Percentiles rank a stretch among this genome's conserved stretches.
Evolutionary conservation across 2,329 filamentous ascomycete genomes (phyloP).

Genomic region (Xylaria sp.): DNA sequence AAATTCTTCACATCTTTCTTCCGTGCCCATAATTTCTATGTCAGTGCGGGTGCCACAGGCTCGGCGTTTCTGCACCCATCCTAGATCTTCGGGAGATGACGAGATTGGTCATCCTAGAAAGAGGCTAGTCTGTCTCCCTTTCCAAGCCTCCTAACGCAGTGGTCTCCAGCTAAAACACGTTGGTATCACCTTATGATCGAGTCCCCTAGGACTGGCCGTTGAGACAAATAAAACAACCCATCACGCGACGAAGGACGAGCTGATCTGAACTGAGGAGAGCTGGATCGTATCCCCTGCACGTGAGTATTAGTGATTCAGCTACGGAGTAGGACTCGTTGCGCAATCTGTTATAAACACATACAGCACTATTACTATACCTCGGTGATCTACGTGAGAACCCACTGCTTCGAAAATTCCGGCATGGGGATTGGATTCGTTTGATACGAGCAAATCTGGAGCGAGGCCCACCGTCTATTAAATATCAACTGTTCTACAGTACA

Average conservation of each 20-base stretch:
- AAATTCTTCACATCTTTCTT: conserved; percentile 13
- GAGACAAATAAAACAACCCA: conserved; percentile 15
- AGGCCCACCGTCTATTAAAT: conserved; percentile 37
- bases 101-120: conserved; percentile 42
- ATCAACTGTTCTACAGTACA: background rate
- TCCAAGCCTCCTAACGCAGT: conserved; percentile 12
- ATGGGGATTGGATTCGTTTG: conserved; percentile 44
- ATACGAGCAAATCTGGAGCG: conserved; percentile 36
- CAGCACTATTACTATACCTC: background rate
- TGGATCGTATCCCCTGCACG: conserved; percentile 33
- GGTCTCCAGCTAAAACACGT: background rate
- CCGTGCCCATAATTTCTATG: conserved; percentile 36
- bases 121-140: conserved; percentile 20
- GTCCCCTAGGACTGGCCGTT: conserved; percentile 21
- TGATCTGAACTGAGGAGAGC: conserved; percentile 36
- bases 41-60: conserved; percentile 45
- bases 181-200: conserved; percentile 28
- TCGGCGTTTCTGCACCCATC: conserved; percentile 47
- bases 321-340: conserved; percentile 1
- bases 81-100: conserved; percentile 49
- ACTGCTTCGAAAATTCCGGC: conserved; percentile 30
- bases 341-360: conserved; percentile 21
- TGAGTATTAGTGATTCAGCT: conserved; percentile 31
- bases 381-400: conserved; percentile 42
- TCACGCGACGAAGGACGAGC: conserved; percentile 33